Percentiles rank a stretch among this genome's conserved stretches.
Conservation (phyloP, 202 grass and related monocot species). For the Sporobolus alterniflorus region DNA sequence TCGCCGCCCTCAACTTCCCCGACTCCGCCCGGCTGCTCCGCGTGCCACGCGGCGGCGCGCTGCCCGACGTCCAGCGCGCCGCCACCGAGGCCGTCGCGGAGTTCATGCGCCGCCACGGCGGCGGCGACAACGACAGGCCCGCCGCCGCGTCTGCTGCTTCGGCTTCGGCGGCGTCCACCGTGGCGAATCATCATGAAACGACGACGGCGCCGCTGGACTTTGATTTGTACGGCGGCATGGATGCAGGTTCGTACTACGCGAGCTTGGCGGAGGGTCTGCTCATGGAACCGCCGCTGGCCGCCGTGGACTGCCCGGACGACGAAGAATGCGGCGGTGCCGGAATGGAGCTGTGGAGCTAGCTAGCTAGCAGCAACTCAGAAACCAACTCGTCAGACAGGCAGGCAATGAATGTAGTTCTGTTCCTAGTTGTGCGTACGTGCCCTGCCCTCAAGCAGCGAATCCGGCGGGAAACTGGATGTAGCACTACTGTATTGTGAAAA, state of each 20-base stretch:
- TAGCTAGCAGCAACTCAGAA: too few species aligned
- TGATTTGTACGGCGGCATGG: constrained; percentile 49
- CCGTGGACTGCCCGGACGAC: constrained; percentile 7
- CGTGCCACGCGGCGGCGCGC: background rate
- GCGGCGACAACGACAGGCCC: background rate
- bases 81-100: constrained; percentile 42
- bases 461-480: too few species aligned
- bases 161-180: too few species aligned
- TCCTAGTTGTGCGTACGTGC: too few species aligned
- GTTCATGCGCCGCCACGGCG: constrained; percentile 19
- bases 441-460: too few species aligned
- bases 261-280: constrained; percentile 58
- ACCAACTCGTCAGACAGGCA: too few species aligned
- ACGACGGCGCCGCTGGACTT: background rate
- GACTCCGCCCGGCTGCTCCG: constrained; percentile 67
- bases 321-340: constrained; percentile 37
- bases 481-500: too few species aligned
- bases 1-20: constrained; percentile 57
- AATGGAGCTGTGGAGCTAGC: constrained; percentile 54
- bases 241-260: constrained; percentile 49
- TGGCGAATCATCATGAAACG: background rate
- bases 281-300: constrained; percentile 39
- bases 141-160: background rate
- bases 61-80: constrained; percentile 41
- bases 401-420: too few species aligned